Evolutionary conservation across 345 rosid species (phyloP), one percentile per base, ranked within the genome.

Genomic region (Pistacia vera): DNA sequence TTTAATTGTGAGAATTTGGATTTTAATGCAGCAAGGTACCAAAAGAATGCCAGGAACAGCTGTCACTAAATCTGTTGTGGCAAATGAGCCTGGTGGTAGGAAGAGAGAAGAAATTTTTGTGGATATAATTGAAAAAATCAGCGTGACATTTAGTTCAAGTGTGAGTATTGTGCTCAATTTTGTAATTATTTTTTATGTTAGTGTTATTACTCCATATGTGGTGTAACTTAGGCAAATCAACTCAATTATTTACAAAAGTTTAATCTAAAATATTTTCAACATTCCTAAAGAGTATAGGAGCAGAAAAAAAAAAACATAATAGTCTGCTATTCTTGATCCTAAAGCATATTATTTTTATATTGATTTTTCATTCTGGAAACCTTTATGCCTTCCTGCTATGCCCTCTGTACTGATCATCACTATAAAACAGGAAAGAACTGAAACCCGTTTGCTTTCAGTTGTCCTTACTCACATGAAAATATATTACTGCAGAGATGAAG

Each of bases 11-110:
- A 14, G 9, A 80, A 30, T 66, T 79, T 77, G 60, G 71, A 75
- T 82, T 44, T 54, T 44, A 49, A 69, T 87, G 83, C 91, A 97
- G 98, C 97, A 97, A 90, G 97, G 99, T 73, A 82, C 83, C 75
- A 94, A 97, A 86, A 84, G 97, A 84, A 92, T 97, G 98, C 99
- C 99, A 33, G 98, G 98, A 70, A 92, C 93, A 30, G 99, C 99
- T 46, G 97, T 97, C 63, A 97, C 99, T 25, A 94, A 94, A 78
- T 97, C 99, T 55, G 95, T 92, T 81, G 96, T 97, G 28, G 98
- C 98, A 64, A 97, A 91, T 91, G 99, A 97, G 63, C 94, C 97
- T 70, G 95, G 92, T n/a, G 98, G 97, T 78, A 88, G 94, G 84
- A 97, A 86, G 85, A 92, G 98, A 84, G 99, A 97, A 86, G 98